Conservation (phyloP, 768 basidiomycete species). For the Tulasnella sp. region DNA sequence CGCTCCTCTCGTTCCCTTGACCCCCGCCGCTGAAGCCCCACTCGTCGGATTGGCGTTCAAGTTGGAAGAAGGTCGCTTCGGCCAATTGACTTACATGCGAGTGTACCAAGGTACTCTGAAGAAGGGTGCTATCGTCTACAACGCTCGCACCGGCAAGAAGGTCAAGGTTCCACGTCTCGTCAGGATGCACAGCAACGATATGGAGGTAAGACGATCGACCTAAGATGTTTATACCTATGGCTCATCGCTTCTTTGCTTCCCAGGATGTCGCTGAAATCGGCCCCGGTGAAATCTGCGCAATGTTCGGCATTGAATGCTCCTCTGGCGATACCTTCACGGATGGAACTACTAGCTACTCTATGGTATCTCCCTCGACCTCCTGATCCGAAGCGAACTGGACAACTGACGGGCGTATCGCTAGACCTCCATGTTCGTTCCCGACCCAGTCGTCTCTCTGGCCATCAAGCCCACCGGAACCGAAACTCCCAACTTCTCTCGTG, state of each 20-base stretch:
- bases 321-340: slow-evolving; percentile 98
- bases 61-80: slow-evolving; percentile 94
- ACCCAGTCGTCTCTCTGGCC: slow-evolving; percentile 94
- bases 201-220: slow-evolving; percentile 65
- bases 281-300: slow-evolving; percentile 98
- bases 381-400: neutral
- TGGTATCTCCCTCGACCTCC: slow-evolving; percentile 61
- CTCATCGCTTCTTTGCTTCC: neutral
- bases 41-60: slow-evolving; percentile 96
- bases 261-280: slow-evolving; percentile 91
- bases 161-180: slow-evolving; percentile 95
- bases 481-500: slow-evolving; percentile 93
- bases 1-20: slow-evolving; percentile 69
- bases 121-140: slow-evolving; percentile 79
- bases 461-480: slow-evolving; percentile 90
- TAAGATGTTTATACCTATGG: neutral
- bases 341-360: slow-evolving; percentile 81
- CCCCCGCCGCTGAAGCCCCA: slow-evolving; percentile 79
- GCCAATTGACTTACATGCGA: slow-evolving; percentile 96
- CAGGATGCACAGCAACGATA: slow-evolving; percentile 97
- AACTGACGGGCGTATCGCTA: slow-evolving; percentile 35
- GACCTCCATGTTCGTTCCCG: slow-evolving; percentile 98
- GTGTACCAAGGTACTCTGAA: slow-evolving; percentile 94
- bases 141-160: slow-evolving; percentile 92
- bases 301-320: slow-evolving; percentile 97